These are phyloP conservation scores for Saccharomycopsis sp. DNA, from an alignment of 805 yeast genomes.

Conservation along the genomic window DNA sequence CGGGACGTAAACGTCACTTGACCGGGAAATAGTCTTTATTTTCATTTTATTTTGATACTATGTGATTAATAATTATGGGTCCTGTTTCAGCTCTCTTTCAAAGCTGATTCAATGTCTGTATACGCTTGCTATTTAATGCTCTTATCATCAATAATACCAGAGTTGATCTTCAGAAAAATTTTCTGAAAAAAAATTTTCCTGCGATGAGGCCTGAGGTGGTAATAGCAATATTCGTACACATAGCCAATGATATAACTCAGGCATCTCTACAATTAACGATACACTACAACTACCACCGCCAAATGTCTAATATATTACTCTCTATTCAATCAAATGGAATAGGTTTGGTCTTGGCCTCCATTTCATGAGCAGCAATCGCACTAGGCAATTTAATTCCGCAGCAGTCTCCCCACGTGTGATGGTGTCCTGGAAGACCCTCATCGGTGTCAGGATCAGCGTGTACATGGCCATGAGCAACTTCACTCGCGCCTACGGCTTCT, in stretches of 20 bases:
- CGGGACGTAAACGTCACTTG: conserved; percentile 89
- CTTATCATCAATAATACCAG: no score
- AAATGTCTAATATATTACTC: no score
- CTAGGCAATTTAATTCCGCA: conserved; percentile 96
- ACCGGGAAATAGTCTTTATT: conserved; percentile 81
- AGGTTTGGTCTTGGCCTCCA: conserved; percentile 27
- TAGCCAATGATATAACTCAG: no score
- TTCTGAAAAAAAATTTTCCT: not conserved
- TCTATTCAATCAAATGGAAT: conserved; percentile 22
- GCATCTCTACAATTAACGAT: no score
- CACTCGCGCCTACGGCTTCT: conserved; percentile 26
- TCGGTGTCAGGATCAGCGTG: conserved; percentile 30
- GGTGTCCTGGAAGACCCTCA: conserved; percentile 30
- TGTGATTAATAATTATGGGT: no score
- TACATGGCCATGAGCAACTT: conserved; percentile 31
- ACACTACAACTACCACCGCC: no score
- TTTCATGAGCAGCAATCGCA: conserved; percentile 81
- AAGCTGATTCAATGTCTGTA: no score
- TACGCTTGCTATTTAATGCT: no score
- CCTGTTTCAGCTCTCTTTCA: no score
- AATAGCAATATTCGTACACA: not conserved
- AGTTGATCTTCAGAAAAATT: no score
- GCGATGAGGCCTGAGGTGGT: not conserved
- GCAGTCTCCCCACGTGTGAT: conserved; percentile 88
- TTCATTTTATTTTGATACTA: conserved; percentile 39